A percentile compares a stretch with the other conserved stretches of the same genome.
These are phyloP conservation scores for Trichosporon inkin DNA, from an alignment of 1,284 basidiomycete genomes.

Conservation along the genomic window DNA sequence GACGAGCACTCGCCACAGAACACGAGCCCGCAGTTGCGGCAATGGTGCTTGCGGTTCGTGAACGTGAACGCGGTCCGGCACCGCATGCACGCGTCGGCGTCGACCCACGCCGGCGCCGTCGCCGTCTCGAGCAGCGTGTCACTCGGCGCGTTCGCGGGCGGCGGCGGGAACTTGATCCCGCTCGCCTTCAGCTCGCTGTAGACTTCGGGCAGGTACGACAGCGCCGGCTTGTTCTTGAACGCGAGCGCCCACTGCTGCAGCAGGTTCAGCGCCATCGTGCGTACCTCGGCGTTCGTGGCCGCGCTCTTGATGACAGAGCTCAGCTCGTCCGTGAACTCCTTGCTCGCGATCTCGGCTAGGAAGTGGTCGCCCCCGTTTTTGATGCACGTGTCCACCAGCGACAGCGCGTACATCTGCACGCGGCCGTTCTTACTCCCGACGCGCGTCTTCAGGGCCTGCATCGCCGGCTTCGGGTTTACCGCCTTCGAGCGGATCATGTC, in stretches of 20 bases:
- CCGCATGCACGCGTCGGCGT: slow-evolving; percentile 88
- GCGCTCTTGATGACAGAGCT: slow-evolving; percentile 37
- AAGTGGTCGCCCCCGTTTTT: slow-evolving; percentile 98
- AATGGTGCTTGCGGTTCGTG: slow-evolving; percentile 97
- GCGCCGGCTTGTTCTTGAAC: slow-evolving; percentile 73
- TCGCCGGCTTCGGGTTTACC: slow-evolving; percentile 76
- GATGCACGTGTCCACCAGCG: slow-evolving; percentile 89
- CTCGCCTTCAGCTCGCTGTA: slow-evolving; percentile 73
- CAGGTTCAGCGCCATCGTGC: slow-evolving; percentile 69
- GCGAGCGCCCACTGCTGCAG: slow-evolving; percentile 92
- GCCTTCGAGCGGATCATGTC: slow-evolving; percentile 94
- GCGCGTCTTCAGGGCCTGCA: slow-evolving; percentile 81
- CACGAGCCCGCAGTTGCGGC: slow-evolving; percentile 94
- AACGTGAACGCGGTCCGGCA: slow-evolving; percentile 90
- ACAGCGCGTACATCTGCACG: slow-evolving; percentile 80
- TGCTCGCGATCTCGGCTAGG: slow-evolving; percentile 72
- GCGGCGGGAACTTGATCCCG: slow-evolving; percentile 56
- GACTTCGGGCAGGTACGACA: slow-evolving; percentile 70
- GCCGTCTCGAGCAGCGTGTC: slow-evolving; percentile 45
- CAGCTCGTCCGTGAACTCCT: slow-evolving; percentile 86
- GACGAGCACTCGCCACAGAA: slow-evolving; percentile 93
- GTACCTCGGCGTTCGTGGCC: slow-evolving; percentile 73
- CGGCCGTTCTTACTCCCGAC: slow-evolving; percentile 94
- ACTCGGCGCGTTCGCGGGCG: slow-evolving; percentile 35
- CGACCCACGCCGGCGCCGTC: slow-evolving; percentile 85